Conservation (phyloP, 139 green algal species). For the Chara braunii region DNA sequence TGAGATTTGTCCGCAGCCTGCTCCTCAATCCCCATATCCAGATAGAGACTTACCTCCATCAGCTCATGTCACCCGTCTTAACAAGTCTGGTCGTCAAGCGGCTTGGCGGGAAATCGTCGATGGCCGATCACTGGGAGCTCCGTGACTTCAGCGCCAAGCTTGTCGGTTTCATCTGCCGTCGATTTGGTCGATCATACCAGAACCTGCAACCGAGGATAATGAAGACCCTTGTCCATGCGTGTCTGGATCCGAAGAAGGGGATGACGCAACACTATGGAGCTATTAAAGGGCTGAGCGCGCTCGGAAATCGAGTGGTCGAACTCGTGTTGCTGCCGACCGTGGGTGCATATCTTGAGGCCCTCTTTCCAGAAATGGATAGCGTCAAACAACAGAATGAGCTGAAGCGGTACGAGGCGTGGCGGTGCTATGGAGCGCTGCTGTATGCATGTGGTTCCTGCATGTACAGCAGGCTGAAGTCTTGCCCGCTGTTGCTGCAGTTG, state of each 20-base stretch:
- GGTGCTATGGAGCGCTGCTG: conserved; percentile 41
- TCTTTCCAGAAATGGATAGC: conserved; percentile 23
- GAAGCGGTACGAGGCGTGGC: conserved; percentile 32
- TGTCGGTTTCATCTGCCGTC: conserved; percentile 52
- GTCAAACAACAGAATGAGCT: background rate
- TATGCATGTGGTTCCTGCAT: too few relatives aligned
- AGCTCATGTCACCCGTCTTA: conserved; percentile 71
- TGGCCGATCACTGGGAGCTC: conserved; percentile 44
- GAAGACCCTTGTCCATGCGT: conserved; percentile 43
- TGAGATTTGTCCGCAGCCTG: conserved; percentile 49
- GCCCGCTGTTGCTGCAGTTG: background rate
- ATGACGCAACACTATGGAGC: conserved; percentile 57
- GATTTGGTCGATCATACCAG: conserved; percentile 51
- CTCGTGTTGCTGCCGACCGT: conserved; percentile 68
- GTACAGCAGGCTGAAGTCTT: too few relatives aligned
- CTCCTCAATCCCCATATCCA: conserved; percentile 59
- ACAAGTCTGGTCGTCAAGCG: conserved; percentile 63
- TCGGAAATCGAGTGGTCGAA: conserved; percentile 52
- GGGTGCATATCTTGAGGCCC: conserved; percentile 48
- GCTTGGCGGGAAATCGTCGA: conserved; percentile 42
- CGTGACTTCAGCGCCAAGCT: conserved; percentile 52
- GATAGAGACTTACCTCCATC: conserved; percentile 71
- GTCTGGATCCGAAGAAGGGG: conserved; percentile 50
- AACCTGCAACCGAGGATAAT: conserved; percentile 57
- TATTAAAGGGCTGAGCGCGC: conserved; percentile 53